Conservation (phyloP, 148 eudicot genomes). For the Agrostemma githago region DNA sequence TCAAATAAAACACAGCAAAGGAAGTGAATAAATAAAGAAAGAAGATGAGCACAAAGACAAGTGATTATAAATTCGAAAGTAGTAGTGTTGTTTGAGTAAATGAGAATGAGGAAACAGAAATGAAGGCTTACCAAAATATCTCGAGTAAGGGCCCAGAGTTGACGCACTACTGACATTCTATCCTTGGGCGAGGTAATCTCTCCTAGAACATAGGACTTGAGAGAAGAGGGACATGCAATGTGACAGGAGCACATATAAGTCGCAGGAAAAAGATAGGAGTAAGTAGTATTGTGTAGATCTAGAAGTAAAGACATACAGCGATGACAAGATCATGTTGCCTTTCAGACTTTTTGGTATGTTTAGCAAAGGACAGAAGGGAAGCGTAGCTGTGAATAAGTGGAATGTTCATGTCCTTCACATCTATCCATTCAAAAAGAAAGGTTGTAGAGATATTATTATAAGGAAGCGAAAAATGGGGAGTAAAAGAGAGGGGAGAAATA, state of each 20-base stretch:
- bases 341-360: constrained; percentile 57
- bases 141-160: constrained; percentile 82
- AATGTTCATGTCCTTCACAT: constrained; percentile 60
- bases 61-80: neutral
- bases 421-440: constrained; percentile 32
- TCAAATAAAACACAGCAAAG: neutral
- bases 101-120: neutral
- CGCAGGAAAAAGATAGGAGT: neutral
- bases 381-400: constrained; percentile 75
- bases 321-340: constrained; percentile 86
- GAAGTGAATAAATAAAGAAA: neutral
- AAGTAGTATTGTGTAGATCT: neutral
- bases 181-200: constrained; percentile 86
- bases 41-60: neutral
- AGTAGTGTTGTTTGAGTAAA: neutral
- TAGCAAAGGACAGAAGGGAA: constrained; percentile 57
- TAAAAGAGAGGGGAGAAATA: neutral
- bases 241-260: neutral
- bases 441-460: constrained; percentile 11
- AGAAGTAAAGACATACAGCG: constrained; percentile 54
- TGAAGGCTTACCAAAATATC: constrained; percentile 66
- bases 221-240: neutral
- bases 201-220: constrained; percentile 96
- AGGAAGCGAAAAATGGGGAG: neutral
- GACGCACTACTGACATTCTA: constrained; percentile 78